Percentiles rank a stretch among this genome's conserved stretches.
These are phyloP conservation scores for Gentiana straminea DNA, from an alignment of 257 asterid species.

Conservation along the genomic window DNA sequence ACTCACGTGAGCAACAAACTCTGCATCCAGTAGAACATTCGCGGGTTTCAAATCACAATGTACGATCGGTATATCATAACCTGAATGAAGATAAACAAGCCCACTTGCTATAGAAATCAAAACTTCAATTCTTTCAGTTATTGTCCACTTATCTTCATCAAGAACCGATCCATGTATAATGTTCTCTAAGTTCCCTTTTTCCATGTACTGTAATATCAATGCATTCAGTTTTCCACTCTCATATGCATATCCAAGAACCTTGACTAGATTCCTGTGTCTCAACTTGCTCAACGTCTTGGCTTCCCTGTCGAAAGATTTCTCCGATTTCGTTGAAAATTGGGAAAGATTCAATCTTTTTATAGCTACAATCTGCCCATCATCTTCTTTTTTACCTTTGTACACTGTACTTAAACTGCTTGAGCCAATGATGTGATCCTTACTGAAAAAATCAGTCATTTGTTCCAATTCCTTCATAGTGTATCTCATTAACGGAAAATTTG, in stretches of 20 bases:
- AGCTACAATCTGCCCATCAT: conserved; percentile 43
- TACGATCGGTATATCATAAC: conserved; percentile 65
- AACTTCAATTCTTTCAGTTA: conserved; percentile 40
- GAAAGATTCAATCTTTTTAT: conserved; percentile 53
- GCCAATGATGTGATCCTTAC: conserved; percentile 50
- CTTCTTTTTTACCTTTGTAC: conserved; percentile 43
- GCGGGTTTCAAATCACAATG: conserved; percentile 89
- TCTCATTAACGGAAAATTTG: conserved; percentile 39
- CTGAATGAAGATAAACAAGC: conserved; percentile 60
- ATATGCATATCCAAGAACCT: conserved; percentile 75
- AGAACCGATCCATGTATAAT: conserved; percentile 25
- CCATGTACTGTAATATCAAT: conserved; percentile 66
- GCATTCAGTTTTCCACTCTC: conserved; percentile 61
- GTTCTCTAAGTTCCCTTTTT: conserved; percentile 65
- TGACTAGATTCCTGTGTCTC: conserved; percentile 69
- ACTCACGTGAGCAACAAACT: conserved; percentile 56
- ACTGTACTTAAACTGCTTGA: conserved; percentile 67
- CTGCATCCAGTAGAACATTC: conserved; percentile 55
- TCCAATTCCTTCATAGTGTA: conserved; percentile 35
- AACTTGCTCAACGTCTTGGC: conserved; percentile 45
- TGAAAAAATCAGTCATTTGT: conserved; percentile 48
- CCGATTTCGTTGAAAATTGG: conserved; percentile 45
- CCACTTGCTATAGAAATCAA: conserved; percentile 49
- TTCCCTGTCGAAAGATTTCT: conserved; percentile 61
- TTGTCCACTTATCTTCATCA: conserved; percentile 23